phyloP scores from a whole-genome alignment of 768 basidiomycete genomes.

The Pisolithus microcarpus region DNA sequence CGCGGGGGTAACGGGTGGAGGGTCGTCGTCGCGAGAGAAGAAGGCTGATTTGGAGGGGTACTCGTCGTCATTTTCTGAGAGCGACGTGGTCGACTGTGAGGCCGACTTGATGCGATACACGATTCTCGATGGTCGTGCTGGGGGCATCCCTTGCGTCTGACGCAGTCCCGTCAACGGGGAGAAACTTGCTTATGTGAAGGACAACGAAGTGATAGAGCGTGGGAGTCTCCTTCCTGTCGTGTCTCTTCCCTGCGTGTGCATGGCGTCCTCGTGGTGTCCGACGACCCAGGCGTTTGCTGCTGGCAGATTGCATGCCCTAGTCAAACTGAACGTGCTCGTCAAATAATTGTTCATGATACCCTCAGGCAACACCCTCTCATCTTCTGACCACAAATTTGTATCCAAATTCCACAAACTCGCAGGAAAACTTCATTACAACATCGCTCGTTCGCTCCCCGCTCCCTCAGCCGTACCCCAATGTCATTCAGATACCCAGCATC shows the following conservation, averaged over 20 bases:
- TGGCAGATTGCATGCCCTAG: conserved; percentile 1
- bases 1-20: conserved; percentile 44
- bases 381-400: background rate
- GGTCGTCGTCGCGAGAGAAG: conserved; percentile 29
- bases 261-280: background rate
- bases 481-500: background rate
- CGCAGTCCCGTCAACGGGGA: no score
- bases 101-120: conserved; percentile 38
- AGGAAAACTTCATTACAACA: conserved; percentile 1
- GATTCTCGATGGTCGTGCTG: conserved; percentile 27
- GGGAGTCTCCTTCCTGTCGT: conserved; percentile 4
- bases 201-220: background rate
- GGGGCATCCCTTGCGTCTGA: conserved; percentile 10
- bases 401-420: conserved; percentile 6
- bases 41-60: conserved; percentile 47
- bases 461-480: conserved; percentile 1
- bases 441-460: conserved; percentile 2
- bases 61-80: conserved; percentile 69
- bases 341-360: conserved; percentile 12
- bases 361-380: background rate
- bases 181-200: no score
- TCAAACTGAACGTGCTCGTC: no score
- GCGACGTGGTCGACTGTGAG: conserved; percentile 69
- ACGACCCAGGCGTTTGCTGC: background rate
- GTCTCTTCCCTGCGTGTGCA: no score